A percentile compares a stretch with the other conserved stretches of the same genome.
These are phyloP conservation scores for Leptodermis oblonga DNA, from an alignment of 257 asterid genomes.

Conservation along the genomic window DNA sequence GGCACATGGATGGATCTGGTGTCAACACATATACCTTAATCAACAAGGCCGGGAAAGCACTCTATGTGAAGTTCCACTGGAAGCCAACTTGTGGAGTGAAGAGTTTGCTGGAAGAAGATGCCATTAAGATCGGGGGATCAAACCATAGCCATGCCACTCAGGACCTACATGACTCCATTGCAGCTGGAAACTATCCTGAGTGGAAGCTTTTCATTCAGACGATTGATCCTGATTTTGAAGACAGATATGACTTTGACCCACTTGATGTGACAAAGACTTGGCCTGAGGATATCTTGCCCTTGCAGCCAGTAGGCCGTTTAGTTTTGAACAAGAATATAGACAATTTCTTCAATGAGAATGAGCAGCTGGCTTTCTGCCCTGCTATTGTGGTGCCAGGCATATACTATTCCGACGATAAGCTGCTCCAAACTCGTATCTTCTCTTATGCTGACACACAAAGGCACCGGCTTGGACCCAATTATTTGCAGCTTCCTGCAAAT, in stretches of 20 bases:
- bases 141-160: constrained; percentile 43
- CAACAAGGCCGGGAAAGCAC: constrained; percentile 32
- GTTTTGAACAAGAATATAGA: constrained; percentile 37
- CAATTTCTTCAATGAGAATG: constrained; percentile 36
- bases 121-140: constrained; percentile 27
- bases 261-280: constrained; percentile 41
- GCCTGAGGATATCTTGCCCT: constrained; percentile 40
- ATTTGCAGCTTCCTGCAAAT: constrained; percentile 36
- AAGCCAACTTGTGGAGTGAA: constrained; percentile 39
- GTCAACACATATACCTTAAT: constrained; percentile 34
- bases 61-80: constrained; percentile 37
- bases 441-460: constrained; percentile 36
- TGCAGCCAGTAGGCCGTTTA: constrained; percentile 37
- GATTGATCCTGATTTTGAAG: constrained; percentile 30
- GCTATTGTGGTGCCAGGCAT: constrained; percentile 35
- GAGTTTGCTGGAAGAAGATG: constrained; percentile 33
- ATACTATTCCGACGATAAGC: constrained; percentile 30
- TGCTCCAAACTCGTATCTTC: constrained; percentile 37
- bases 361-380: constrained; percentile 39
- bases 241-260: constrained; percentile 32
- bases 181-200: constrained; percentile 39
- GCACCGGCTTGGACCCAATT: constrained; percentile 40
- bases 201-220: constrained; percentile 40
- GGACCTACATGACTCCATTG: constrained; percentile 36
- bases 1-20: constrained; percentile 38